phyloP scores from a whole-genome alignment of 2,329 filamentous ascomycete species.

The Bipolaris bicolor region DNA sequence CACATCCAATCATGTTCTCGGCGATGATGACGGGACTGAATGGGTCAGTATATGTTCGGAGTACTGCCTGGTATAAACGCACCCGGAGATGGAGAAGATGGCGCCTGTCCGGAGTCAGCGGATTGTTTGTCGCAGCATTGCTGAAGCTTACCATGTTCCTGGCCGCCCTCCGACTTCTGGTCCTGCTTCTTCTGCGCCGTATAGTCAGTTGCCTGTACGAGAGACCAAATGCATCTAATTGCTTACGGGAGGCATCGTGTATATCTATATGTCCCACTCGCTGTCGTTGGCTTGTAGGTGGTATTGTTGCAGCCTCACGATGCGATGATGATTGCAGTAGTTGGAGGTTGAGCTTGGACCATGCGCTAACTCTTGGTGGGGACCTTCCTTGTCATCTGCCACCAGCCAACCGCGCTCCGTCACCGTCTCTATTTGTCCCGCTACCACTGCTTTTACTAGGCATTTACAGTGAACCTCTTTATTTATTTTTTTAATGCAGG shows the following conservation, averaged over 20 bases:
- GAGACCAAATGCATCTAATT: conserved; percentile 4
- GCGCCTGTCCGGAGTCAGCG: conserved; percentile 52
- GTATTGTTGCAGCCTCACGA: conserved; percentile 34
- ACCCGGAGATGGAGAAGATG: conserved; percentile 75
- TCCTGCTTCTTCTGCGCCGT: conserved; percentile 41
- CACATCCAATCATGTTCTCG: conserved; percentile 98
- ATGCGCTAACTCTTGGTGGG: conserved; percentile 21
- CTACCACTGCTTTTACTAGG: no score
- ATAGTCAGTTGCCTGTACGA: conserved; percentile 34
- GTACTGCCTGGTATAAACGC: conserved; percentile 36
- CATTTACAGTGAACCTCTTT: no score
- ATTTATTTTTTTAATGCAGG: not conserved
- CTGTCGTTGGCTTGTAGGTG: conserved; percentile 25
- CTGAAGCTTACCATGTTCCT: conserved; percentile 61
- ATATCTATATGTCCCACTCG: conserved; percentile 20
- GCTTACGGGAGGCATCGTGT: conserved; percentile 50
- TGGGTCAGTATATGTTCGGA: conserved; percentile 34
- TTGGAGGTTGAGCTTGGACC: conserved; percentile 21
- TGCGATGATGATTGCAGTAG: conserved; percentile 36
- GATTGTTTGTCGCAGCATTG: not conserved
- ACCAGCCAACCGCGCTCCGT: not conserved
- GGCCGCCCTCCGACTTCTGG: conserved; percentile 53
- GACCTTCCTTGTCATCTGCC: conserved; percentile 22
- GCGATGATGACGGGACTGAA: conserved; percentile 86
- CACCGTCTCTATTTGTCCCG: no score